Evolutionary conservation across 1,139 yeast genomes (phyloP), one percentile per base, ranked within the genome.

Genomic region (Candida glucosophila): DNA sequence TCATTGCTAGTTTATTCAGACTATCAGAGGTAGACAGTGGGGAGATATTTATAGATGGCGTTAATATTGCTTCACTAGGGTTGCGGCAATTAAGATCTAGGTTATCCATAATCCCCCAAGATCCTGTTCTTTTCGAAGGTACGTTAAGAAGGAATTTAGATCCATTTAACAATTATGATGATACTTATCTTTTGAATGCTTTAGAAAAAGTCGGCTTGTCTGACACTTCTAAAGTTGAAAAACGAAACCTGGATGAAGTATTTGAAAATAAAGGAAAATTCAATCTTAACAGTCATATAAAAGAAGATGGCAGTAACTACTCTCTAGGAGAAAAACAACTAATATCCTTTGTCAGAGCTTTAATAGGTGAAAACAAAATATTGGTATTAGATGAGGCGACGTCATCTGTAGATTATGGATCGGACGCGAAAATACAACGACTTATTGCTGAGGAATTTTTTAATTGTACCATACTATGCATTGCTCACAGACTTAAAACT

Each of bases 31-130:
- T 77, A 22, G 41, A 53, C 11, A 32, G 46, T 1, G 90, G 90
- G 5, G 37, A 43, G 10, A 65, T 78, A 26, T 31, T 41, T 2
- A 73, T 79, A 39, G 88, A 78, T 44, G 80, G 65, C 2, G 39
- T 75, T 18, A 80, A 77, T 42, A 73, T 73, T 28, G 49, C 73
- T 2, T 52, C 69, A 17, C 69, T 90, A 40, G 96, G 95, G 5
- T 67, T 90, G 37, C 68, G 66, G 29, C 77, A 76, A 35, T 65
- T 90, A 39, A 77, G 98, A 36, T 58, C 78, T 64, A 47, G 82
- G 60, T 82, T 40, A 74, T 56, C 95, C 1, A 86, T 86, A 40
- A 86, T 86, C 49, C 96, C 96, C 9, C 96, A 86, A 55, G 96
- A 86, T 48, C 95, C 96, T 12, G 85, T 93, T 0, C 57, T 86